Base-by-base conservation (phyloP, 2,329 filamentous ascomycete species). In the Exophiala bonariae region DNA sequence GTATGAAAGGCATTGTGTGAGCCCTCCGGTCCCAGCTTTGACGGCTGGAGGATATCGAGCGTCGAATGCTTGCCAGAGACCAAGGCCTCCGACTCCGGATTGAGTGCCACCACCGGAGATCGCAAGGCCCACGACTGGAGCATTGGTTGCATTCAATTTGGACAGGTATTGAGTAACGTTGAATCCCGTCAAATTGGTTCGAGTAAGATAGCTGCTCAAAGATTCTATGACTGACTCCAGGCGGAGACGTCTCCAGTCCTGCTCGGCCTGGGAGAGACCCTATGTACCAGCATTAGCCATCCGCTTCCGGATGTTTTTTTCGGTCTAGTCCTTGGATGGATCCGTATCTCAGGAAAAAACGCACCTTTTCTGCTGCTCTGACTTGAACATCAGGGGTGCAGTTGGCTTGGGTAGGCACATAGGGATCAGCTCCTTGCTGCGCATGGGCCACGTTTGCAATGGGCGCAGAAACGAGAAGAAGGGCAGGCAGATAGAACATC, bases 11-110 rank as follows among this genome's bases (percentile, higher is more conserved):
- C 40, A 44, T 26, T 52, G 49, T 4, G 36, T 41, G n/a, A 52
- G 49, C 8, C 49, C 49, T 16, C 49, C 49, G 3, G 49, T 52
- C 7, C 46, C 36, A 7, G 46, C 50, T 10, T 33, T 31, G 16
- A 52, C 41, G 14, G 50, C 46, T 13, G 50, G 30, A 26, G 45
- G 39, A 39, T 49, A 49, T 5, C 45, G 31, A 19, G 32, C 35
- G 38, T 52, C 50, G 20, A 45, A 49, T 14, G 50, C 50, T 39
- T 49, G 45, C 35, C 37, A 49, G 13, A 49, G 19, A 34, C 50
- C 50, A 2, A 52, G 35, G 7, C 46, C 50, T 6, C 45, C 46
- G 13, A 49, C 7, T 11, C 45, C 50, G 32, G 50, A 49, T 23
- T 45, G 45, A 8, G 28, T 39, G 11, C 49, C 49, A 18, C 49